Percentiles rank a stretch among this genome's conserved stretches.
phyloP scores from a whole-genome alignment of 768 basidiomycete genomes.

The Boletus pseudo-olivaceus region DNA sequence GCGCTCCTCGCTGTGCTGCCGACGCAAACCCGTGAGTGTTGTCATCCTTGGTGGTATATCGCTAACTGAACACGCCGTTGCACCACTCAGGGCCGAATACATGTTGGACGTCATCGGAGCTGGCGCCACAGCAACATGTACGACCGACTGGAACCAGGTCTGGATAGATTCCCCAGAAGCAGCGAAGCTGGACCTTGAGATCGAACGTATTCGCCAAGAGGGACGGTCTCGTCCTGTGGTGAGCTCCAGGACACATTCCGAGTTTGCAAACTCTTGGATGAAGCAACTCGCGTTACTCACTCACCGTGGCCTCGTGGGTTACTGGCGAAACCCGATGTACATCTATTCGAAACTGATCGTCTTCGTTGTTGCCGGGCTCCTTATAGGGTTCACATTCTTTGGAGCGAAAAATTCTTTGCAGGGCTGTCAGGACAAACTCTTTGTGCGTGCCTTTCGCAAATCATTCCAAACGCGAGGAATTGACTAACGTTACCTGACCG shows the following conservation, averaged over 20 bases:
- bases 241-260: conserved; percentile 21
- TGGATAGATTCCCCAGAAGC: conserved; percentile 48
- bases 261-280: conserved; percentile 39
- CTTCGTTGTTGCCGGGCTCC: conserved; percentile 32
- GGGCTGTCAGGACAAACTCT: conserved; percentile 38
- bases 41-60: not conserved
- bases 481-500: not conserved
- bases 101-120: conserved; percentile 56
- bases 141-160: conserved; percentile 46
- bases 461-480: not conserved
- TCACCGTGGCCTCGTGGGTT: conserved; percentile 29
- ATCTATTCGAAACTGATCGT: conserved; percentile 38
- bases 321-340: conserved; percentile 42
- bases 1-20: conserved; percentile 14
- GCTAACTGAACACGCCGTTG: not conserved
- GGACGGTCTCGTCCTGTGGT: conserved; percentile 24
- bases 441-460: conserved; percentile 26
- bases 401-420: conserved; percentile 34
- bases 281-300: conserved; percentile 34
- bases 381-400: conserved; percentile 46
- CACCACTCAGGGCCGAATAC: conserved; percentile 40
- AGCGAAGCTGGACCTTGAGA: conserved; percentile 34
- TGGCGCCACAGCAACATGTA: conserved; percentile 44
- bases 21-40: conserved; percentile 24
- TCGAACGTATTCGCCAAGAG: conserved; percentile 42